These are phyloP conservation scores for Calocybe gangraenosa DNA, from an alignment of 768 basidiomycete genomes.

Conservation along the genomic window DNA sequence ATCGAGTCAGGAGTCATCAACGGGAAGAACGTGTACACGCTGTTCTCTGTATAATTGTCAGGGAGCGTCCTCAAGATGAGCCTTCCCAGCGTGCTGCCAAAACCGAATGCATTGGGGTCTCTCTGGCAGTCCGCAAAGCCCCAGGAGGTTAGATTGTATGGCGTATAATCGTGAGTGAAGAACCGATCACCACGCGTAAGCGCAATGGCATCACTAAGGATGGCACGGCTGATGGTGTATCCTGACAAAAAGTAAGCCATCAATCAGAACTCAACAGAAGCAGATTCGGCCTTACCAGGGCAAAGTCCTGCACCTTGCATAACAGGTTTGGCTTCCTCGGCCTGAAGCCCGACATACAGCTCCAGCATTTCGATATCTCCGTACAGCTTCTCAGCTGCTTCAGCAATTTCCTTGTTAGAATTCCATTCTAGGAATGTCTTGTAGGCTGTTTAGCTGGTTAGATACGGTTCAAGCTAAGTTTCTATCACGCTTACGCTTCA, in stretches of 20 bases:
- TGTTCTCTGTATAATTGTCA: constrained; percentile 61
- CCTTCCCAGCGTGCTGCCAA: constrained; percentile 72
- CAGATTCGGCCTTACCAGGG: constrained; percentile 46
- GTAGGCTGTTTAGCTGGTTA: constrained; percentile 42
- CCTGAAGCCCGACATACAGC: constrained; percentile 77
- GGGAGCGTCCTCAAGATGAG: constrained; percentile 75
- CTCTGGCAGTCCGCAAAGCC: constrained; percentile 82
- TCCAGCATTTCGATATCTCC: constrained; percentile 74
- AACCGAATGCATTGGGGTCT: constrained; percentile 65
- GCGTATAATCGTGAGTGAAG: constrained; percentile 79
- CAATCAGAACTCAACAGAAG: not conserved
- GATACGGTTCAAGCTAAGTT: not conserved
- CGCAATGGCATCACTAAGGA: constrained; percentile 82
- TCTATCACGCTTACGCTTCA: constrained; percentile 52
- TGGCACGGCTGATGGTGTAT: constrained; percentile 82
- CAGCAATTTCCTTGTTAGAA: constrained; percentile 60
- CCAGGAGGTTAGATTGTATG: constrained; percentile 79
- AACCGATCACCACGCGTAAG: constrained; percentile 82
- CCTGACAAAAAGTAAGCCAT: constrained; percentile 31
- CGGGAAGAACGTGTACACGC: constrained; percentile 85
- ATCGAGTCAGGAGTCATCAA: constrained; percentile 75
- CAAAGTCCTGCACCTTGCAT: constrained; percentile 81
- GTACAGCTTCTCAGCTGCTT: constrained; percentile 74
- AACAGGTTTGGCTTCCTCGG: constrained; percentile 72
- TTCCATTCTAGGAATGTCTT: constrained; percentile 80